phyloP scores from a whole-genome alignment of 768 basidiomycete genomes.

The Dictyophora rubrovolvata region DNA sequence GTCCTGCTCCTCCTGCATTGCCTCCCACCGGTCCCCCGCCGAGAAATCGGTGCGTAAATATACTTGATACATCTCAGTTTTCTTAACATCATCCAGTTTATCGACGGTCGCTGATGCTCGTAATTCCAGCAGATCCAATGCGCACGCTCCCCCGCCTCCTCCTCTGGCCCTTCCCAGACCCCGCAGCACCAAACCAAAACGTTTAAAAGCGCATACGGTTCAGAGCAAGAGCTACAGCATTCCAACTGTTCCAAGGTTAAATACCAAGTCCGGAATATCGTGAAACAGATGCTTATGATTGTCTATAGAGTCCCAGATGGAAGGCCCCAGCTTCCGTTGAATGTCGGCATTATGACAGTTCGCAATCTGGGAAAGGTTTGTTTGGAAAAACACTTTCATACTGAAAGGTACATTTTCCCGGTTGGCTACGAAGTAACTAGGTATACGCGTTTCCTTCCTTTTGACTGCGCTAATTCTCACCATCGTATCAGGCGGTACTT shows the following conservation, averaged over 20 bases:
- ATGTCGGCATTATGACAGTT: slow-evolving; percentile 83
- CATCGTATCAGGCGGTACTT: slow-evolving; percentile 52
- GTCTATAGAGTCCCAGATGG: slow-evolving; percentile 20
- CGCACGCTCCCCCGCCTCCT: neutral
- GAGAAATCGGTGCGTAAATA: slow-evolving; percentile 3
- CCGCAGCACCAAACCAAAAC: slow-evolving; percentile 52
- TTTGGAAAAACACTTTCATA: slow-evolving; percentile 78
- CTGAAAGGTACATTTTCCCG: slow-evolving; percentile 82
- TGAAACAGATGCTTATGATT: neutral
- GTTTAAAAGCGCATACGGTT: slow-evolving; percentile 72
- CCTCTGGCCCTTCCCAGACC: slow-evolving; percentile 5
- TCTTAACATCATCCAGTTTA: neutral
- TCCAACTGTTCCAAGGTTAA: slow-evolving; percentile 70
- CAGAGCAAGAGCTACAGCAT: slow-evolving; percentile 69
- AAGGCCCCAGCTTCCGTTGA: slow-evolving; percentile 64
- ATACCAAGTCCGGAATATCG: slow-evolving; percentile 20
- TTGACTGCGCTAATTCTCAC: neutral
- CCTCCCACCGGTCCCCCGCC: slow-evolving; percentile 6
- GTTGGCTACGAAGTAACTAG: slow-evolving; percentile 78
- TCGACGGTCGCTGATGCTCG: neutral
- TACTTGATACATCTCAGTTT: neutral
- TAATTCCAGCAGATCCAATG: neutral
- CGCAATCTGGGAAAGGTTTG: slow-evolving; percentile 65
- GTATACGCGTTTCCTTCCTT: slow-evolving; percentile 26
- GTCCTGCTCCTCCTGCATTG: slow-evolving; percentile 6